A percentile compares a stretch with the other conserved stretches of the same genome.
Conservation (phyloP, 306 rosid species). For the Ormosia emarginata region DNA sequence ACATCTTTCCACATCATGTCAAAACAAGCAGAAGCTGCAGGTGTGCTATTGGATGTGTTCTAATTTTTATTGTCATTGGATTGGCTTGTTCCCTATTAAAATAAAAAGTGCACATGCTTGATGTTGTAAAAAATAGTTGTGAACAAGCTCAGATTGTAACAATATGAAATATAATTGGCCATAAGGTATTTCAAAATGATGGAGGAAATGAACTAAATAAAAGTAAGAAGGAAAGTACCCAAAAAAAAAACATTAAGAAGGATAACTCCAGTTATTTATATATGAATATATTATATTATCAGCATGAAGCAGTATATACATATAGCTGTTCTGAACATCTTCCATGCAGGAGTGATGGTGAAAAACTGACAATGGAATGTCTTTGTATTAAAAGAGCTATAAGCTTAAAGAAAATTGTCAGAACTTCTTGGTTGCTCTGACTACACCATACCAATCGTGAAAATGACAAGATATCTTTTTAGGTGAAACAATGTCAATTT, state of each 20-base stretch:
- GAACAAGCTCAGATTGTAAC: neutral
- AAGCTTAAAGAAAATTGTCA: neutral
- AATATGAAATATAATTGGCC: neutral
- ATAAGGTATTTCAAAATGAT: neutral
- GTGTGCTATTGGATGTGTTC: slow-evolving; percentile 38
- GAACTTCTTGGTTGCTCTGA: neutral
- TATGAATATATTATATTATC: slow-evolving; percentile 3
- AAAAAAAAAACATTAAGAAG: neutral
- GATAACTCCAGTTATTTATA: neutral
- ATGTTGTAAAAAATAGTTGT: neutral
- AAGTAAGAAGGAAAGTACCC: neutral
- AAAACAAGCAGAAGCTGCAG: slow-evolving; percentile 99
- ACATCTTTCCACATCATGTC: slow-evolving; percentile 76
- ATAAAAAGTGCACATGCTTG: neutral
- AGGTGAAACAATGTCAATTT: neutral
- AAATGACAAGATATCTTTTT: neutral
- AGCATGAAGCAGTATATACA: neutral
- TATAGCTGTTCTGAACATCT: neutral
- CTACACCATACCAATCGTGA: neutral
- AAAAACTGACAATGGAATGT: neutral
- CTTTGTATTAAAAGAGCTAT: neutral
- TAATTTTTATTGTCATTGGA: neutral
- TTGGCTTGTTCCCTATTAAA: slow-evolving; percentile 7
- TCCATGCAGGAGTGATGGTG: neutral
- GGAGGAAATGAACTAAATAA: slow-evolving; percentile 12